Conservation (phyloP, 2,329 filamentous ascomycete species). For the Monosporascus sp. region DNA sequence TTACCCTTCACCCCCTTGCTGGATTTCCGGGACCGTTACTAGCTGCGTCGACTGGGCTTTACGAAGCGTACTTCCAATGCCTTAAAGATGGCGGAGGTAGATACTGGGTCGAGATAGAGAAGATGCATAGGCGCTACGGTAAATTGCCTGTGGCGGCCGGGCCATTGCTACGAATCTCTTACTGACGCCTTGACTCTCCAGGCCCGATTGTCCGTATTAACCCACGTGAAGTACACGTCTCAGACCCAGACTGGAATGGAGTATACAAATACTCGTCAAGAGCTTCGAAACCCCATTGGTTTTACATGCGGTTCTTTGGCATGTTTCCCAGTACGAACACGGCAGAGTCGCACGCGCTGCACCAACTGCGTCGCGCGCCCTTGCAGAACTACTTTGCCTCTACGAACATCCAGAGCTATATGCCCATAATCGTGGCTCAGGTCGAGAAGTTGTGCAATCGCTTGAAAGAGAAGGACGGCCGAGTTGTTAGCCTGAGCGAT, state of each 20-base stretch:
- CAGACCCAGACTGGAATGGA: constrained; percentile 15
- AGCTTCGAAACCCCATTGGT: constrained; percentile 18
- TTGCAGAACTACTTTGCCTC: constrained; percentile 18
- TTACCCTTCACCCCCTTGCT: constrained; percentile 15
- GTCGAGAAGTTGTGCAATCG: constrained; percentile 14
- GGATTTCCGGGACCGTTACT: constrained; percentile 13
- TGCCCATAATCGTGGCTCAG: constrained; percentile 14
- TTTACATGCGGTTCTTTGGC: constrained; percentile 20
- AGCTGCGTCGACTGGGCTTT: constrained; percentile 16
- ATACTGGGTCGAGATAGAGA: constrained; percentile 18
- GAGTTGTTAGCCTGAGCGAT: constrained; percentile 14
- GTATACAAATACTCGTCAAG: constrained; percentile 18
- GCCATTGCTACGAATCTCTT: not conserved
- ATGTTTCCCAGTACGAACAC: constrained; percentile 19
- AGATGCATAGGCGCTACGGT: constrained; percentile 18
- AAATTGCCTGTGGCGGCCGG: not conserved
- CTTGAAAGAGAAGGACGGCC: constrained; percentile 5
- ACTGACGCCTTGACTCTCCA: not conserved
- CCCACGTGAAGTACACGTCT: constrained; percentile 14
- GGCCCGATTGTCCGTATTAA: constrained; percentile 17
- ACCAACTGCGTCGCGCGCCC: constrained; percentile 16
- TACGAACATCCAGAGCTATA: constrained; percentile 17
- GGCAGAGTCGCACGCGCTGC: constrained; percentile 17
- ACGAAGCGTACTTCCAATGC: constrained; percentile 17
- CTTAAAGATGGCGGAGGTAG: constrained; percentile 18